phyloP scores from a whole-genome alignment of 306 rosid species.

The Cucurbita moschata region DNA sequence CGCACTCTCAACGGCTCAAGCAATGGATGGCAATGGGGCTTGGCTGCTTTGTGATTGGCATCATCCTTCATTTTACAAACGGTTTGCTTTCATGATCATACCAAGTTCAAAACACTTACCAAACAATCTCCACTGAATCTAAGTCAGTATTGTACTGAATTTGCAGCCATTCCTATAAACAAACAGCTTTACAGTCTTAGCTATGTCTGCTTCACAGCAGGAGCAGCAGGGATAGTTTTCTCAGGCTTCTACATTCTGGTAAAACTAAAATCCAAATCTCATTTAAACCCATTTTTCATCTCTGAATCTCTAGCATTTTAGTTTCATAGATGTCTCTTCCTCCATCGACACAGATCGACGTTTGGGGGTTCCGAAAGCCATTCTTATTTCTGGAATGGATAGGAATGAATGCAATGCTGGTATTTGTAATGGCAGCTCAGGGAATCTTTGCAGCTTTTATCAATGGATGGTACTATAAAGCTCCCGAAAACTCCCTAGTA shows the following conservation, averaged over 20 bases:
- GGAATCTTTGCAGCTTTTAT: constrained; percentile 83
- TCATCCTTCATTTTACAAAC: constrained; percentile 64
- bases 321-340: background rate
- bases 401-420: constrained; percentile 91
- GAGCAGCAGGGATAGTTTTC: constrained; percentile 73
- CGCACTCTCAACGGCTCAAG: constrained; percentile 64
- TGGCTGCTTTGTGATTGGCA: constrained; percentile 40
- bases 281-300: background rate
- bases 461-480: constrained; percentile 67
- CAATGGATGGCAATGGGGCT: constrained; percentile 69
- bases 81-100: constrained; percentile 22
- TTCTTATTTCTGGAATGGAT: constrained; percentile 83
- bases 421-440: constrained; percentile 76
- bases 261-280: background rate
- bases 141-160: background rate
- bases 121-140: background rate
- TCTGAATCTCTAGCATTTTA: background rate
- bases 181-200: constrained; percentile 84
- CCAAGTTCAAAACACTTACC: background rate
- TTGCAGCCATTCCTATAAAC: constrained; percentile 76
- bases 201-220: constrained; percentile 84
- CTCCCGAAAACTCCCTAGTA: constrained; percentile 35
- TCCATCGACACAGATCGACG: constrained; percentile 43
- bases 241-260: constrained; percentile 66
- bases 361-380: constrained; percentile 58